phyloP scores from a whole-genome alignment of 78 protist species.

The Dictyostelium citrinum region DNA sequence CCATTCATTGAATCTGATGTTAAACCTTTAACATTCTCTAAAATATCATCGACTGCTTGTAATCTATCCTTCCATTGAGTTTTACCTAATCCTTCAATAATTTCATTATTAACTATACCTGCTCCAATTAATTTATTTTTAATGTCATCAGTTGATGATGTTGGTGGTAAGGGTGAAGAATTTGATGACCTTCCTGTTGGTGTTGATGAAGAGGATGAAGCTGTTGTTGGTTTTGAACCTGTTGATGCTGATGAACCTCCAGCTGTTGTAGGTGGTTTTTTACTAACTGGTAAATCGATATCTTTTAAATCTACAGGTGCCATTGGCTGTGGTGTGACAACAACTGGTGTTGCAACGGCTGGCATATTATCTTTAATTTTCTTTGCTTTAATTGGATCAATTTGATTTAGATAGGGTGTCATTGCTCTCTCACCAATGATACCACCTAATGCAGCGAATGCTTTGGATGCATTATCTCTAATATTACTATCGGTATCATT shows the following conservation, averaged over 20 bases:
- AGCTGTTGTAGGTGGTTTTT: neutral
- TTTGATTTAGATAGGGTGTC: constrained; percentile 59
- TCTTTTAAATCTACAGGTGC: neutral
- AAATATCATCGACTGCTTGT: neutral
- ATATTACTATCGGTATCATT: constrained; percentile 42
- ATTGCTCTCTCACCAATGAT: constrained; percentile 76
- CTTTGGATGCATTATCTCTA: constrained; percentile 41
- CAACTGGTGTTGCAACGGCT: neutral
- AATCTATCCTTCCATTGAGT: constrained; percentile 42
- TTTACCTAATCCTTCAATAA: neutral
- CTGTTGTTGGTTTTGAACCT: neutral
- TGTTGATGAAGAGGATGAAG: neutral
- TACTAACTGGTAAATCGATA: neutral
- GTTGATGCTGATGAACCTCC: neutral
- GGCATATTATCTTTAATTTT: constrained; percentile 74
- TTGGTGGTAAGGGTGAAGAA: neutral
- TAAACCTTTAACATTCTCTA: neutral
- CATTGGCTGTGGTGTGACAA: neutral
- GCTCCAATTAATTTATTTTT: neutral
- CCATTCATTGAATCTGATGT: neutral
- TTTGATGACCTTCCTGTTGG: neutral
- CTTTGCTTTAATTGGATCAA: constrained; percentile 72
- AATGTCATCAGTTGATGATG: neutral
- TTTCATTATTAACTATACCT: neutral
- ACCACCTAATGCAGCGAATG: constrained; percentile 60